A percentile compares a stretch with the other conserved stretches of the same genome.
Conservation (phyloP, 2,329 filamentous ascomycete genomes). For the Aureobasidium sp. region DNA sequence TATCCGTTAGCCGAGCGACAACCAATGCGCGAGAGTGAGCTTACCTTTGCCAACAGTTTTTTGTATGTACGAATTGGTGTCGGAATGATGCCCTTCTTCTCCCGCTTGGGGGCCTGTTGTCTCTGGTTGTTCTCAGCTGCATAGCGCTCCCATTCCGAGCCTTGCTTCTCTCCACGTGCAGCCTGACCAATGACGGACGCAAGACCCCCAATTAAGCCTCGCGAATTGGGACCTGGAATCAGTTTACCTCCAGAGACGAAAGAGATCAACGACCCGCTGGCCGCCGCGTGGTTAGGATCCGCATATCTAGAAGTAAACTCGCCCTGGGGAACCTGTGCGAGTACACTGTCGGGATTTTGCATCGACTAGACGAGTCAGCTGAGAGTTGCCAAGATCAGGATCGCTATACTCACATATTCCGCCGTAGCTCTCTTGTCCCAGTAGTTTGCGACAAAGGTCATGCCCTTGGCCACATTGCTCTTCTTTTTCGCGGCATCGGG, state of each 20-base stretch:
- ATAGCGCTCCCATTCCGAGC: constrained; percentile 1
- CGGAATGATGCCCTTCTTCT: not conserved
- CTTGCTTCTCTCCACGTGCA: constrained; percentile 8
- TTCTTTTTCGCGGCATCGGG: not conserved
- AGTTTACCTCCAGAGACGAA: constrained; percentile 40
- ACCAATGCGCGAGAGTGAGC: not conserved
- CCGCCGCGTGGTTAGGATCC: constrained; percentile 47
- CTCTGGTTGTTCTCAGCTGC: not conserved
- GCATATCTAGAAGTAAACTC: constrained; percentile 39
- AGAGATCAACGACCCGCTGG: constrained; percentile 42
- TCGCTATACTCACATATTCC: not conserved
- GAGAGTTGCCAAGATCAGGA: not conserved
- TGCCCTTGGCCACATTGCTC: not conserved
- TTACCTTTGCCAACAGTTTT: not conserved
- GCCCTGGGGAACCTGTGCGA: not conserved
- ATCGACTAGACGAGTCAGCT: not conserved
- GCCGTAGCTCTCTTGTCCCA: constrained; percentile 9
- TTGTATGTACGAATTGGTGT: constrained; percentile 5
- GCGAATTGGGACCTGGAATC: not conserved
- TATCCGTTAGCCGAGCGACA: not conserved
- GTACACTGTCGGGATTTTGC: constrained; percentile 4
- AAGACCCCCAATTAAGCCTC: constrained; percentile 5
- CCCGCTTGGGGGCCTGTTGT: not conserved
- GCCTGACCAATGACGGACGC: constrained; percentile 2
- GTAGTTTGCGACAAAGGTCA: constrained; percentile 5